A percentile compares a stretch with the other conserved stretches of the same genome.
Evolutionary conservation across 805 yeast genomes (phyloP).

Genomic region (Candida gorgasii): DNA sequence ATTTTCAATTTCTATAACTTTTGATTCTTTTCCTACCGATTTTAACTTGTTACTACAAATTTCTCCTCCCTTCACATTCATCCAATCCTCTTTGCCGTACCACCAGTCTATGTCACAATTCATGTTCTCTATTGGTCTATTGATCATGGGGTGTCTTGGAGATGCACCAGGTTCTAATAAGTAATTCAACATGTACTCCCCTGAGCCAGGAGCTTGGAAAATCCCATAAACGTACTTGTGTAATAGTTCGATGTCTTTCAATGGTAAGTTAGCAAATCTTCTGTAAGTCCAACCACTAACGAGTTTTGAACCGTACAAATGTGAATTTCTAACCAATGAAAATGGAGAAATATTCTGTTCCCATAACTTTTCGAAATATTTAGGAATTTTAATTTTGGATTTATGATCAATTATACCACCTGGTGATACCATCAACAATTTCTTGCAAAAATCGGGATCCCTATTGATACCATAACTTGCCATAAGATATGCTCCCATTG

Average conservation of each 20-base stretch:
- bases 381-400: conserved; percentile 54
- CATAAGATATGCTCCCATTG: conserved; percentile 87
- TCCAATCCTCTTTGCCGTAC: conserved; percentile 78
- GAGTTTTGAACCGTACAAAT: conserved; percentile 80
- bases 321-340: conserved; percentile 69
- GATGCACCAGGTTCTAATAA: conserved; percentile 88
- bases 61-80: conserved; percentile 54
- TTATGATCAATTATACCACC: conserved; percentile 72
- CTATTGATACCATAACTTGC: conserved; percentile 62
- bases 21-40: conserved; percentile 18
- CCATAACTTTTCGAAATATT: conserved; percentile 83
- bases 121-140: conserved; percentile 49
- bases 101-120: conserved; percentile 74
- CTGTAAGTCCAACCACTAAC: conserved; percentile 90
- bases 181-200: conserved; percentile 87
- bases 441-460: conserved; percentile 59
- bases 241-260: conserved; percentile 49
- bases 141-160: conserved; percentile 71
- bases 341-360: conserved; percentile 86
- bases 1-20: conserved; percentile 46
- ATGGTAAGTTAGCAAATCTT: conserved; percentile 63
- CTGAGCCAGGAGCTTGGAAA: conserved; percentile 85
- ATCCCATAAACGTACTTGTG: conserved; percentile 83
- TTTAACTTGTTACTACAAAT: conserved; percentile 37
- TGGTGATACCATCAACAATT: conserved; percentile 81